phyloP scores from a whole-genome alignment of 2,329 filamentous ascomycete genomes.

The Tothia fuscella region DNA sequence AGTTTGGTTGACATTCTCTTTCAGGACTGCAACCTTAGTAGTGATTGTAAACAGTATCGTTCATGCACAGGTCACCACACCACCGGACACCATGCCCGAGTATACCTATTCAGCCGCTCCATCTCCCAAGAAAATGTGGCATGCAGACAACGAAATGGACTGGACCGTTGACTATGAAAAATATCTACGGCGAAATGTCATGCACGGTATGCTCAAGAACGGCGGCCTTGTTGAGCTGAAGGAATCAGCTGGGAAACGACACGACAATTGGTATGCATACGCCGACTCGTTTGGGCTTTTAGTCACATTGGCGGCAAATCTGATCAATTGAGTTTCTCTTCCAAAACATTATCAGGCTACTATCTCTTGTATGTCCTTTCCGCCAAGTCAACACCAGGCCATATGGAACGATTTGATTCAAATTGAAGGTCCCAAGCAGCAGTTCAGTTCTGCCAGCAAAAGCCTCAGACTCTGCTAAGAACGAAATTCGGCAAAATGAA shows the following conservation, averaged over 20 bases:
- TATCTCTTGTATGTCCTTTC: no score
- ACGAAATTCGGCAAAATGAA: no score
- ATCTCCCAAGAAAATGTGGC: background rate
- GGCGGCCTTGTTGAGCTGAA: constrained; percentile 6
- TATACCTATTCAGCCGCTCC: constrained; percentile 2
- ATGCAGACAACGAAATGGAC: constrained; percentile 1
- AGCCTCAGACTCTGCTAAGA: no score
- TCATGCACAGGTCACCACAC: background rate
- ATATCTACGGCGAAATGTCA: constrained; percentile 3
- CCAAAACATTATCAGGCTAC: no score
- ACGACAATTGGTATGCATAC: constrained; percentile 6
- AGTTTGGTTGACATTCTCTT: background rate
- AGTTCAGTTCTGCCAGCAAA: no score
- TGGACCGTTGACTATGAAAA: constrained; percentile 2
- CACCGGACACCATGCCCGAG: constrained; percentile 3
- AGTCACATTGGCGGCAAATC: constrained; percentile 3
- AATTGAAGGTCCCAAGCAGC: no score
- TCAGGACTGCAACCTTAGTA: constrained; percentile 2
- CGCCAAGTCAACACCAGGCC: no score
- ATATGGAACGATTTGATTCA: no score
- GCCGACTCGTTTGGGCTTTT: constrained; percentile 6
- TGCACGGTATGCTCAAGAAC: constrained; percentile 3
- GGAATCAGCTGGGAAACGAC: constrained; percentile 2
- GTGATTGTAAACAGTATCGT: constrained; percentile 3
- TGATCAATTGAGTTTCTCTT: no score